Percentiles rank a stretch among this genome's conserved stretches.
phyloP scores from a whole-genome alignment of 202 grass and related monocot species.

The Eragrostis tef region DNA sequence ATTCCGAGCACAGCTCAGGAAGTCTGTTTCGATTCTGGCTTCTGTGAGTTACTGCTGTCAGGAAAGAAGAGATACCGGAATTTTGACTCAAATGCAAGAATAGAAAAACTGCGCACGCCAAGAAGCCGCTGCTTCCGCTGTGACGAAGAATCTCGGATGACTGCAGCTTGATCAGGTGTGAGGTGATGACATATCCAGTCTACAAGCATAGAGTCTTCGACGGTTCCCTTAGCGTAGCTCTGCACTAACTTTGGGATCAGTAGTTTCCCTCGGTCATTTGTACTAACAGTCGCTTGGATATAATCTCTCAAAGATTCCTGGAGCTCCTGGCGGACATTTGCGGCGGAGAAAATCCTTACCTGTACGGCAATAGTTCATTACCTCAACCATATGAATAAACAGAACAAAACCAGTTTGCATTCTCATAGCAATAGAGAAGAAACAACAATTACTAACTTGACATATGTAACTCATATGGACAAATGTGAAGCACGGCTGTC shows the following conservation, averaged over 20 bases:
- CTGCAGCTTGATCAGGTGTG: slow-evolving; percentile 67
- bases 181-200: slow-evolving; percentile 96
- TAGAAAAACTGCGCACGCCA: slow-evolving; percentile 61
- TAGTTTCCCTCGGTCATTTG: slow-evolving; percentile 81
- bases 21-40: slow-evolving; percentile 41
- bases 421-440: not conserved
- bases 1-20: slow-evolving; percentile 36
- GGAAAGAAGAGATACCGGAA: slow-evolving; percentile 91
- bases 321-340: slow-evolving; percentile 72
- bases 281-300: slow-evolving; percentile 75
- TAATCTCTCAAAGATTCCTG: slow-evolving; percentile 84
- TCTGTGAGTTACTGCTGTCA: slow-evolving; percentile 51
- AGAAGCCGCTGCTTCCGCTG: slow-evolving; percentile 82
- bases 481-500: slow-evolving; percentile 15
- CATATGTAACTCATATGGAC: not conserved
- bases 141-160: slow-evolving; percentile 65
- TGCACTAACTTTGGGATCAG: slow-evolving; percentile 88
- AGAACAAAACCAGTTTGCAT: slow-evolving; percentile 1
- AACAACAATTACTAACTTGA: not conserved
- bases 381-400: not conserved
- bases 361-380: slow-evolving; percentile 42
- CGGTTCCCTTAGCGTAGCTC: slow-evolving; percentile 73
- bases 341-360: slow-evolving; percentile 83
- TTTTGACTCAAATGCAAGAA: slow-evolving; percentile 70
- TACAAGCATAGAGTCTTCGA: slow-evolving; percentile 80